Conservation (phyloP, 306 rosid species). For the Morella rubra region DNA sequence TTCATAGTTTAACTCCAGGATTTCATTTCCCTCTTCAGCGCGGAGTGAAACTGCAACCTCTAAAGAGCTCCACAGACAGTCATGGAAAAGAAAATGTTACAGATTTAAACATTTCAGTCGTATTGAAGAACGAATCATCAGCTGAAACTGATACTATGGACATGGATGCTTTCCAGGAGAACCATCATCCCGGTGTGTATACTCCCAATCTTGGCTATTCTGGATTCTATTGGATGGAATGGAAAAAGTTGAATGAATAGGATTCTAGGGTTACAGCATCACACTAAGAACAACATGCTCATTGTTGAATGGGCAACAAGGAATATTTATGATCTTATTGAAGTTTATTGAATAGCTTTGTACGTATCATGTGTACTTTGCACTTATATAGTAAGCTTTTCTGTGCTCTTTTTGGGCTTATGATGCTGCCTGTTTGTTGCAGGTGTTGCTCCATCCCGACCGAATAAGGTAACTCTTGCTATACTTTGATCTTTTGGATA, state of each 20-base stretch:
- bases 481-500: slow-evolving; percentile 24
- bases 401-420: slow-evolving; percentile 26
- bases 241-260: background rate
- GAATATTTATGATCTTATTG: slow-evolving; percentile 19
- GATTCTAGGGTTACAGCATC: background rate
- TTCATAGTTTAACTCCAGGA: slow-evolving; percentile 38
- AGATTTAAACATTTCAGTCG: slow-evolving; percentile 36
- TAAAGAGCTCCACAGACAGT: slow-evolving; percentile 36
- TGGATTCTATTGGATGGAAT: background rate
- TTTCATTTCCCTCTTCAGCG: slow-evolving; percentile 29
- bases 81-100: slow-evolving; percentile 40
- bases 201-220: background rate
- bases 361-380: slow-evolving; percentile 19
- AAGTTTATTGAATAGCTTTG: slow-evolving; percentile 13
- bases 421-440: slow-evolving; percentile 38
- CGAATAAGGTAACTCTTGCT: slow-evolving; percentile 55
- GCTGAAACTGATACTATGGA: slow-evolving; percentile 76
- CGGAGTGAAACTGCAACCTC: slow-evolving; percentile 48
- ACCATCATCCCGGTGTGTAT: slow-evolving; percentile 53
- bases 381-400: slow-evolving; percentile 15
- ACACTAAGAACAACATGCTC: background rate
- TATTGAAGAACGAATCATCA: slow-evolving; percentile 61
- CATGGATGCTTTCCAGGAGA: slow-evolving; percentile 52
- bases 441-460: slow-evolving; percentile 46
- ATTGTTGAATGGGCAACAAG: slow-evolving; percentile 16